Evolutionary conservation across 129 eudicot species (phyloP).

Genomic region (Helichrysum umbraculigerum): DNA sequence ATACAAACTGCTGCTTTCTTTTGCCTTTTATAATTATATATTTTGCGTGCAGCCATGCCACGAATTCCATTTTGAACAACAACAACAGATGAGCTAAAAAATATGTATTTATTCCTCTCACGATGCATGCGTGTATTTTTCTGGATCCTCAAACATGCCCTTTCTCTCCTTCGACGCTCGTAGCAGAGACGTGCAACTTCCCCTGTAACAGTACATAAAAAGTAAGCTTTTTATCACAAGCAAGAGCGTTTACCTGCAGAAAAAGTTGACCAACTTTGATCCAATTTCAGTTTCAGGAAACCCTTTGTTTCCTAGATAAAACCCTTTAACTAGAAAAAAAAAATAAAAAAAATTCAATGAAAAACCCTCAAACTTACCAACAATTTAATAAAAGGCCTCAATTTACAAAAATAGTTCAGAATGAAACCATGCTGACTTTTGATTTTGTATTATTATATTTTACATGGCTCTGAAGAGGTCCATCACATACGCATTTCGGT

Average conservation of each 20-base stretch:
- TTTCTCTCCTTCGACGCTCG: slow-evolving; percentile 50
- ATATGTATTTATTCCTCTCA: slow-evolving; percentile 42
- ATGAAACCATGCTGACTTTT: neutral
- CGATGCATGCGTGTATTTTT: slow-evolving; percentile 49
- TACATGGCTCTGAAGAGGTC: no score
- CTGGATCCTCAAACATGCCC: slow-evolving; percentile 65
- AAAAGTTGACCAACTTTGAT: neutral
- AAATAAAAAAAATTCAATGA: no score
- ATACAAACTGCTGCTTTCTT: slow-evolving; percentile 55
- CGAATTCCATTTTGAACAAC: slow-evolving; percentile 66
- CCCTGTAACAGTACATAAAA: slow-evolving; percentile 40
- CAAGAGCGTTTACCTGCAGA: neutral
- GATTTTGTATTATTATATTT: no score
- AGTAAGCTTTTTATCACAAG: neutral
- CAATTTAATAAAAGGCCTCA: neutral
- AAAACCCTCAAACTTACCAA: no score
- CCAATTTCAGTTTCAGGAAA: slow-evolving; percentile 4
- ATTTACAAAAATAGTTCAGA: neutral
- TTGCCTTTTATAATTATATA: slow-evolving; percentile 42
- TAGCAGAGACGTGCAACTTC: slow-evolving; percentile 52
- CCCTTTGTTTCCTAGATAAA: neutral
- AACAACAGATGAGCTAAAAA: slow-evolving; percentile 46
- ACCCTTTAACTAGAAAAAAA: neutral
- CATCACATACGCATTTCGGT: neutral
- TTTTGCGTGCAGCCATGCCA: slow-evolving; percentile 70